Conservation (phyloP, 2,329 filamentous ascomycete species). For the Pseudofabraea citricarpa region DNA sequence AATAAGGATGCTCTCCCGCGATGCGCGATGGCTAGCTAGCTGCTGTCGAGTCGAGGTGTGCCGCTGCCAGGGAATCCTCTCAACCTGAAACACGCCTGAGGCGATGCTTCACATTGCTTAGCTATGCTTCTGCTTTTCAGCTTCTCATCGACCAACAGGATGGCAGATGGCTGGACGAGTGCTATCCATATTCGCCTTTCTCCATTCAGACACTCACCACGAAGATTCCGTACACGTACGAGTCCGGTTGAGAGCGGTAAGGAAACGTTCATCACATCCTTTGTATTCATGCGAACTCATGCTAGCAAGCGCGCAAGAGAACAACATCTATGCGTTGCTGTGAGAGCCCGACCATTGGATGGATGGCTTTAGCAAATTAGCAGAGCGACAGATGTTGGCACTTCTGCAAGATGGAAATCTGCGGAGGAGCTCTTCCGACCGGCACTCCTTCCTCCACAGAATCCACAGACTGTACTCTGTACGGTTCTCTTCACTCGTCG, state of each 20-base stretch:
- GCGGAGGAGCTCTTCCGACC: neutral
- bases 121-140: neutral
- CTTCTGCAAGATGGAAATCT: neutral
- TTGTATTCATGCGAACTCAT: constrained; percentile 1
- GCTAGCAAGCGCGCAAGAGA: neutral
- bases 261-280: constrained; percentile 2
- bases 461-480: neutral
- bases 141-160: neutral
- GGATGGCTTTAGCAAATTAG: neutral
- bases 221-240: no score
- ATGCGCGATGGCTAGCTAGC: neutral
- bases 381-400: neutral
- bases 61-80: constrained; percentile 5
- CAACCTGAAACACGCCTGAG: constrained; percentile 20
- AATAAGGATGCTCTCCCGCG: constrained; percentile 8
- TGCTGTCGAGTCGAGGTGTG: constrained; percentile 4
- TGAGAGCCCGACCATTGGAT: neutral
- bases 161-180: no score
- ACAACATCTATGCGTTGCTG: neutral
- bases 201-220: no score
- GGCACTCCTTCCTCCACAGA: neutral
- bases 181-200: no score
- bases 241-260: neutral
- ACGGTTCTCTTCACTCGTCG: neutral
- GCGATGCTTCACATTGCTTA: neutral